Evolutionary conservation across 495 filamentous ascomycete genomes (phyloP).

Genomic region (Neurospora sp.): DNA sequence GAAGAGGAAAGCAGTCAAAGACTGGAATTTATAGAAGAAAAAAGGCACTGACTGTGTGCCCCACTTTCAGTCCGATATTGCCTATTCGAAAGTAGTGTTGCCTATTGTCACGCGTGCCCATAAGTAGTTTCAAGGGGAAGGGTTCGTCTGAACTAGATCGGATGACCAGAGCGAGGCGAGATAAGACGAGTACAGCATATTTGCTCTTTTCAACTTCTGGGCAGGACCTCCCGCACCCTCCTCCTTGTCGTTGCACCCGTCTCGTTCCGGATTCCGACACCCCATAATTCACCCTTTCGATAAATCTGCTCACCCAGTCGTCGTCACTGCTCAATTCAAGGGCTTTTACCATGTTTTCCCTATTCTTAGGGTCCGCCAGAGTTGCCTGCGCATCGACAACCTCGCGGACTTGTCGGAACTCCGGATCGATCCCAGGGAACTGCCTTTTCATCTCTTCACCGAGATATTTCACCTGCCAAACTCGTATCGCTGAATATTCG

Average conservation of each 20-base stretch:
- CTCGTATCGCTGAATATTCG: too few relatives aligned
- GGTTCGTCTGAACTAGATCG: background rate
- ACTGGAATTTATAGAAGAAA: background rate
- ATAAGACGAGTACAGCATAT: background rate
- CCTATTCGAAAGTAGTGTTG: background rate
- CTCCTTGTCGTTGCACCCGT: background rate
- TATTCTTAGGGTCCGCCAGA: too few relatives aligned
- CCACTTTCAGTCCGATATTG: background rate
- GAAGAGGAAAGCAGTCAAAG: background rate
- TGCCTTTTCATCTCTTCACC: too few relatives aligned
- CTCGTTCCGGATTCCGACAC: too few relatives aligned
- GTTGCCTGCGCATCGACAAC: too few relatives aligned
- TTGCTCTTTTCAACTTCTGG: background rate
- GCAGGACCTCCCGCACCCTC: background rate
- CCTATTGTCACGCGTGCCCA: background rate
- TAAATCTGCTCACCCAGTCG: too few relatives aligned
- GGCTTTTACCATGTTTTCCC: too few relatives aligned
- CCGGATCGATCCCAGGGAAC: too few relatives aligned
- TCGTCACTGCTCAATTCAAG: too few relatives aligned
- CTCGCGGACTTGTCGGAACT: too few relatives aligned
- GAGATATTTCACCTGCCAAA: too few relatives aligned
- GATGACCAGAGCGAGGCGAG: background rate
- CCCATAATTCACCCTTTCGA: too few relatives aligned
- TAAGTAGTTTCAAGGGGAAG: background rate
- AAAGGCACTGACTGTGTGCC: background rate